Percentiles rank a stretch among this genome's conserved stretches.
phyloP scores from a whole-genome alignment of 768 basidiomycete species.

The Suillus plorans region DNA sequence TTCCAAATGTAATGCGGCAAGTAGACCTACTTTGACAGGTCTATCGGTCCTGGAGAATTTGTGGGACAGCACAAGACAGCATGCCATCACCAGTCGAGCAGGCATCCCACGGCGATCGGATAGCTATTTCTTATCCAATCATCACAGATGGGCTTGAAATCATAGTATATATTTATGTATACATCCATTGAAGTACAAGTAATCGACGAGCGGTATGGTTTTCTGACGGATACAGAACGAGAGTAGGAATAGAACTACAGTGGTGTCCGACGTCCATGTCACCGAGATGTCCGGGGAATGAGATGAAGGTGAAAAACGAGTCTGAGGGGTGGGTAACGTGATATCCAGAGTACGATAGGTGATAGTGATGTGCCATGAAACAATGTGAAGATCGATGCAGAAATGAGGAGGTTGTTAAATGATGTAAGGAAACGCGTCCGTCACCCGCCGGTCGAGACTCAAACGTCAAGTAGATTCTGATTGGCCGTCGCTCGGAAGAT shows the following conservation, averaged over 20 bases:
- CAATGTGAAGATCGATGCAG: constrained; percentile 17
- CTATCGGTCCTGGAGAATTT: neutral
- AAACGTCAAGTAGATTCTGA: constrained; percentile 28
- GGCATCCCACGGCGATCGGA: no score
- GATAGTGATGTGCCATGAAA: constrained; percentile 30
- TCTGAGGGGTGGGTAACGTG: constrained; percentile 2
- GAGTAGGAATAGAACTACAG: constrained; percentile 30
- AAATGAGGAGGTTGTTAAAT: constrained; percentile 16
- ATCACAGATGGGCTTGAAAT: neutral
- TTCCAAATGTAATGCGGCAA: neutral
- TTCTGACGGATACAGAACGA: constrained; percentile 28
- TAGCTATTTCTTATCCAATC: neutral
- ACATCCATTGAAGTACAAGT: neutral
- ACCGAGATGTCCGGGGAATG: constrained; percentile 11
- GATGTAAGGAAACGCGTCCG: constrained; percentile 22
- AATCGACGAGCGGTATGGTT: neutral
- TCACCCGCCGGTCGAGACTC: constrained; percentile 20
- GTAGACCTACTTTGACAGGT: neutral
- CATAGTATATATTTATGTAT: neutral
- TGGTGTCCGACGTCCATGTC: constrained; percentile 23
- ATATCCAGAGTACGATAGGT: constrained; percentile 24
- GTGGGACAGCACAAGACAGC: neutral
- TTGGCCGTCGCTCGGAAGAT: constrained; percentile 36
- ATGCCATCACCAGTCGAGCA: neutral
- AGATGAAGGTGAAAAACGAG: constrained; percentile 3